Percentiles rank a stretch among this genome's conserved stretches.
Conservation (phyloP, 768 basidiomycete species). For the Suillus occidentalis region DNA sequence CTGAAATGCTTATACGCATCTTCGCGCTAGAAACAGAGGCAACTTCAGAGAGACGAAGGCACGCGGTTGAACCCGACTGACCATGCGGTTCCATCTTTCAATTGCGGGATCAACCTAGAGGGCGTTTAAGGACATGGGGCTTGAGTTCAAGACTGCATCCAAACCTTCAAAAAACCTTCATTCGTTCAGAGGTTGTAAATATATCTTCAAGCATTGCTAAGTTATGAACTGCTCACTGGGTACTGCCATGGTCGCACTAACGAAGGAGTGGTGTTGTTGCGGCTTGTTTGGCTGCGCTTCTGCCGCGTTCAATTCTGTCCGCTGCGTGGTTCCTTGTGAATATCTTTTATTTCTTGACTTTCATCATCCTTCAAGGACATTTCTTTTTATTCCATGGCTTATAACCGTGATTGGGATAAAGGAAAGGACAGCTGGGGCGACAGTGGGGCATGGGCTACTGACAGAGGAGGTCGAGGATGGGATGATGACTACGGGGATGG, state of each 20-base stretch:
- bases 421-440: conserved; percentile 67
- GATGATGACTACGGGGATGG: conserved; percentile 73
- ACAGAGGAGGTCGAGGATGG: conserved; percentile 49
- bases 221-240: conserved; percentile 47
- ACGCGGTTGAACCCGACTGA: conserved; percentile 27
- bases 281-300: conserved; percentile 25
- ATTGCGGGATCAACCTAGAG: conserved; percentile 52
- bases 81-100: conserved; percentile 64
- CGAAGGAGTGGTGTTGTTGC: conserved; percentile 31
- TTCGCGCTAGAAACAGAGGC: conserved; percentile 57
- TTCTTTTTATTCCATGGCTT: conserved; percentile 49
- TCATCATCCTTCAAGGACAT: conserved; percentile 18
- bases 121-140: background rate
- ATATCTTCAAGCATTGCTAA: background rate
- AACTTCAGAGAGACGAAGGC: background rate
- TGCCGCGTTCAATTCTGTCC: conserved; percentile 9
- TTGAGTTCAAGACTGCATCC: conserved; percentile 3
- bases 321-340: background rate
- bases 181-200: conserved; percentile 19
- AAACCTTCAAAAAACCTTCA: conserved; percentile 61
- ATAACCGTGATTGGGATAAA: conserved; percentile 86
- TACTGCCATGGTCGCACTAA: conserved; percentile 53
- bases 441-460: conserved; percentile 39
- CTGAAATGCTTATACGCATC: conserved; percentile 81
- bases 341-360: conserved; percentile 20